Percentiles rank a stretch among this genome's conserved stretches.
These are phyloP conservation scores for Ogataea degrootiae DNA, from an alignment of 805 yeast genomes.

Conservation along the genomic window DNA sequence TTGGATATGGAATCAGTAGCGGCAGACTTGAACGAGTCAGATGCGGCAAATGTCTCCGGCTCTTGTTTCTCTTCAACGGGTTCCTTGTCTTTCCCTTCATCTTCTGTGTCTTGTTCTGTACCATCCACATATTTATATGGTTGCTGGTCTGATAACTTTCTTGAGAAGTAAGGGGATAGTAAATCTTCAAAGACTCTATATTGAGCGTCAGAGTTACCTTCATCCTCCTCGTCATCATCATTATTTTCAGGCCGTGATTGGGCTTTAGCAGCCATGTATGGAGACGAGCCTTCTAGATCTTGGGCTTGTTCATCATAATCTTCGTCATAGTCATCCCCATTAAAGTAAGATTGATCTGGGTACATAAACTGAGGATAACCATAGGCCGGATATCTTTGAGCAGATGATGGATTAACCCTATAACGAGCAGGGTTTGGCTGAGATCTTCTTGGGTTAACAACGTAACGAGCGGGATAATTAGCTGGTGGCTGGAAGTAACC, in stretches of 20 bases:
- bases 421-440: no score
- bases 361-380: background rate
- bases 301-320: background rate
- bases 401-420: background rate
- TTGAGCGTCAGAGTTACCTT: conserved; percentile 9
- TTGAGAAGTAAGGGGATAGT: conserved; percentile 15
- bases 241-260: conserved; percentile 4
- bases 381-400: background rate
- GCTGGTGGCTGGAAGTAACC: no score
- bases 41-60: background rate
- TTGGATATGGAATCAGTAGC: background rate
- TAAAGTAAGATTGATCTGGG: conserved; percentile 1
- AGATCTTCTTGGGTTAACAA: no score
- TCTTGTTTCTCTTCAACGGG: conserved; percentile 1
- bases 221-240: conserved; percentile 5
- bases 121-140: conserved; percentile 2
- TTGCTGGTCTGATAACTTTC: conserved; percentile 7
- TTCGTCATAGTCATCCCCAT: conserved; percentile 1
- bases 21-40: background rate
- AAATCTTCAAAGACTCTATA: conserved; percentile 13
- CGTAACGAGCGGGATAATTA: no score
- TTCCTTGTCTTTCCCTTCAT: conserved; percentile 1
- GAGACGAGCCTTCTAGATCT: background rate
- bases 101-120: background rate
- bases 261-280: background rate